Conservation (phyloP, 371 early-diverging fungal species). For the Syncephalis plumigaleata region DNA sequence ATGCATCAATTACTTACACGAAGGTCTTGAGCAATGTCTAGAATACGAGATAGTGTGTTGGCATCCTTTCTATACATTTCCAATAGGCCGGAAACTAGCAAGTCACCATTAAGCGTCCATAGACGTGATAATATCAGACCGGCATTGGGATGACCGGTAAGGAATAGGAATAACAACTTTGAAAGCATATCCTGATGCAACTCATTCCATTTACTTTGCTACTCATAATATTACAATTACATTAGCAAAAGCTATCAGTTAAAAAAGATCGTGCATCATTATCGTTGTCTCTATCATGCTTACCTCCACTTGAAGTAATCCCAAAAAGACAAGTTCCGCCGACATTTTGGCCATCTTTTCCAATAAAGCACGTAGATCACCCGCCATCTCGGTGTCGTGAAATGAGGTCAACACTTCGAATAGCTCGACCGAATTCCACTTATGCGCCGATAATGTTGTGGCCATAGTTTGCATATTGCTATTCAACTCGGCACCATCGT, state of each 20-base stretch:
- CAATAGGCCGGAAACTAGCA: constrained; percentile 43
- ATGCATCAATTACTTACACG: constrained; percentile 24
- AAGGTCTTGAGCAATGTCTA: constrained; percentile 69
- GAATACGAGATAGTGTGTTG: constrained; percentile 44
- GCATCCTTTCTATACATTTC: constrained; percentile 61
- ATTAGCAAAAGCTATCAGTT: not conserved
- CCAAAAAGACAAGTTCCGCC: constrained; percentile 63
- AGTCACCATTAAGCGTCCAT: constrained; percentile 45
- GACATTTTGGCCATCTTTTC: constrained; percentile 40
- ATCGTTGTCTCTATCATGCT: too few species aligned
- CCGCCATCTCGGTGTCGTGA: constrained; percentile 36
- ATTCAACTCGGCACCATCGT: constrained; percentile 29
- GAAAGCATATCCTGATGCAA: constrained; percentile 50
- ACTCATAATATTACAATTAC: not conserved
- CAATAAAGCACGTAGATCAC: constrained; percentile 44
- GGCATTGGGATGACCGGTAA: constrained; percentile 47
- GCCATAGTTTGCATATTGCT: constrained; percentile 26
- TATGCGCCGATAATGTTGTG: constrained; percentile 25
- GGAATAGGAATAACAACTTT: constrained; percentile 40
- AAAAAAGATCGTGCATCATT: not conserved
- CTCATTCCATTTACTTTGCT: constrained; percentile 22
- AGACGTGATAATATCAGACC: constrained; percentile 51
- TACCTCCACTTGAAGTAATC: constrained; percentile 47
- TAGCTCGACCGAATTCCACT: constrained; percentile 62
- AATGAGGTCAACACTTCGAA: constrained; percentile 45